Evolutionary conservation across 768 basidiomycete species (phyloP).

Genomic region (Gautieria morchelliformis): DNA sequence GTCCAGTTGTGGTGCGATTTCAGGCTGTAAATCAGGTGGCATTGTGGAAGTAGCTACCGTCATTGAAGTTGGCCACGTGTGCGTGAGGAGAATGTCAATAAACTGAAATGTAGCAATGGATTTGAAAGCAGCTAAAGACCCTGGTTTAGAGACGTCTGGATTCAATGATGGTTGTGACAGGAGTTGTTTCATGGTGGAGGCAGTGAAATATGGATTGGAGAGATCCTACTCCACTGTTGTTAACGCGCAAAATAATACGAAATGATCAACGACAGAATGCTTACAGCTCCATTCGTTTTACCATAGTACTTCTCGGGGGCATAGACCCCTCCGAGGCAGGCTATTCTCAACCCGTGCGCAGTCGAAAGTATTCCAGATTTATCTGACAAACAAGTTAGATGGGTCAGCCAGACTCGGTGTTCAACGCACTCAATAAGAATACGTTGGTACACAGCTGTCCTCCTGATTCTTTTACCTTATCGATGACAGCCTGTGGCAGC

Average conservation of each 20-base stretch:
- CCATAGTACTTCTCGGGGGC: constrained; percentile 32
- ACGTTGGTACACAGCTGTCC: constrained; percentile 79
- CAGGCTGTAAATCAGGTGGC: constrained; percentile 35
- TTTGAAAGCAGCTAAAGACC: constrained; percentile 60
- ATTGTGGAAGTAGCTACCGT: constrained; percentile 49
- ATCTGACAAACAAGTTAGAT: constrained; percentile 30
- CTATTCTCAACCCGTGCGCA: constrained; percentile 72
- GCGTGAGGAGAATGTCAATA: constrained; percentile 74
- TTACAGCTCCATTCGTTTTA: constrained; percentile 2
- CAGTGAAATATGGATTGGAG: constrained; percentile 63
- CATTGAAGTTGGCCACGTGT: constrained; percentile 65
- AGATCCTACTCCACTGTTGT: constrained; percentile 46
- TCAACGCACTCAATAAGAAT: constrained; percentile 68
- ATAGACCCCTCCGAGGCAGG: constrained; percentile 74
- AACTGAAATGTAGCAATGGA: constrained; percentile 52
- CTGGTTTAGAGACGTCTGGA: constrained; percentile 30
- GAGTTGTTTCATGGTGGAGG: constrained; percentile 60
- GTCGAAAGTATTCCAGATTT: constrained; percentile 79
- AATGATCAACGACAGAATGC: background rate
- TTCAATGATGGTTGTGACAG: constrained; percentile 60
- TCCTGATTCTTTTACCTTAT: constrained; percentile 63
- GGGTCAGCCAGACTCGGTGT: background rate
- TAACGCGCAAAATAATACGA: background rate
- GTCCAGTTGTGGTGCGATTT: constrained; percentile 49
- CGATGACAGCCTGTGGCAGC: constrained; percentile 62